Evolutionary conservation across 2,329 filamentous ascomycete genomes (phyloP).

Genomic region (Rhinocladiella similis): DNA sequence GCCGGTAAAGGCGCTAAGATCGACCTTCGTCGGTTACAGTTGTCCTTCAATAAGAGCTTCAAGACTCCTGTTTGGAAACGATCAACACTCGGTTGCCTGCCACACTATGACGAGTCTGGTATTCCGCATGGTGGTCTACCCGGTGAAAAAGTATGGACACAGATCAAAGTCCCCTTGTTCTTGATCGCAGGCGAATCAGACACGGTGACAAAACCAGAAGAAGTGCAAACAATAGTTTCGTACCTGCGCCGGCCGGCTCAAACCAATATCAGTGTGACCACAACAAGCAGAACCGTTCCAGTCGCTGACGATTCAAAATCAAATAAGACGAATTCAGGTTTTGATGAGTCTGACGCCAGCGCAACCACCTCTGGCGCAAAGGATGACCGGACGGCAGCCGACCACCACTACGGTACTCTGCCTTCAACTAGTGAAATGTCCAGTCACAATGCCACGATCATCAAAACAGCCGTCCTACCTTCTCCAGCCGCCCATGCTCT

Average conservation of each 20-base stretch:
- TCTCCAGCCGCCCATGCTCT: slow-evolving; percentile 79
- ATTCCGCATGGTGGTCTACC: slow-evolving; percentile 65
- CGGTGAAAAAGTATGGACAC: slow-evolving; percentile 69
- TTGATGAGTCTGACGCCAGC: background rate
- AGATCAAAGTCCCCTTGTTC: slow-evolving; percentile 71
- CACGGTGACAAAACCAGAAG: slow-evolving; percentile 68
- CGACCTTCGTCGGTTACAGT: slow-evolving; percentile 44
- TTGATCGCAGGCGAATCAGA: slow-evolving; percentile 79
- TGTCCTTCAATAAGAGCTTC: slow-evolving; percentile 72
- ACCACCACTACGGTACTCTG: slow-evolving; percentile 27
- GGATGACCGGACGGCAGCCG: slow-evolving; percentile 48
- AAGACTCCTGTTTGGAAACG: slow-evolving; percentile 78
- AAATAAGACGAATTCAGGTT: background rate
- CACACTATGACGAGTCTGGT: slow-evolving; percentile 56
- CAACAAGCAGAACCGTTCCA: slow-evolving; percentile 29
- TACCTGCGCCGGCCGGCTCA: slow-evolving; percentile 16
- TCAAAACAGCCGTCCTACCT: slow-evolving; percentile 71
- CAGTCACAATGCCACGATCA: slow-evolving; percentile 41
- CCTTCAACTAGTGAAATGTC: slow-evolving; percentile 41
- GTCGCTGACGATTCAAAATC: slow-evolving; percentile 33
- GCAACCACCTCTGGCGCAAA: background rate
- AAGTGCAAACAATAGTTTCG: slow-evolving; percentile 66
- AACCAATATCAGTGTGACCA: background rate
- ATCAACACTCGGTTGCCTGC: slow-evolving; percentile 73
- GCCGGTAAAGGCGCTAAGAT: slow-evolving; percentile 46